phyloP scores from a whole-genome alignment of 2,329 filamentous ascomycete genomes.

The Ceratocystis diversiconidia region DNA sequence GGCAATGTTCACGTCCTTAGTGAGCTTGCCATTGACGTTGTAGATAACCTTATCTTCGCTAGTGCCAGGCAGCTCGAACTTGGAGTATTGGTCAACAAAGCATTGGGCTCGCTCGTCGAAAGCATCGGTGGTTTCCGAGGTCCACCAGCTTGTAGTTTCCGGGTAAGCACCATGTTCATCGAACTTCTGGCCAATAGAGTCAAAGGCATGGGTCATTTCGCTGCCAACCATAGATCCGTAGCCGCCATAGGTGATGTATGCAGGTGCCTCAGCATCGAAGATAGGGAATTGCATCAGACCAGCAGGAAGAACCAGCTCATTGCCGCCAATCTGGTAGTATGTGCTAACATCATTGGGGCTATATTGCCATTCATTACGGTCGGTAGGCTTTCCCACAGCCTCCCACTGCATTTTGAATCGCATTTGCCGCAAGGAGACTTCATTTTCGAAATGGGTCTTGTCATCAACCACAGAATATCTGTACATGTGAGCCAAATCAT shows the following conservation, averaged over 20 bases:
- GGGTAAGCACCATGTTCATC: constrained; percentile 33
- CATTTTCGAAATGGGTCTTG: constrained; percentile 43
- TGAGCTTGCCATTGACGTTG: too few species aligned
- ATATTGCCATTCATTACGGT: constrained; percentile 47
- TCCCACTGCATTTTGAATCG: constrained; percentile 38
- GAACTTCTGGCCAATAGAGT: constrained; percentile 49
- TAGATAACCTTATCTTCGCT: too few species aligned
- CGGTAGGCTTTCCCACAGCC: constrained; percentile 43
- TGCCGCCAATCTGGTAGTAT: constrained; percentile 48
- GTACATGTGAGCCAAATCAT: constrained; percentile 45
- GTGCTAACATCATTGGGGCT: constrained; percentile 49
- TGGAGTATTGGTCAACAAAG: constrained; percentile 51
- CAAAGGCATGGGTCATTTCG: constrained; percentile 57
- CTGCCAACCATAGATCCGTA: constrained; percentile 55
- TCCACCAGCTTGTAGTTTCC: constrained; percentile 56
- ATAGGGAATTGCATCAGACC: constrained; percentile 56
- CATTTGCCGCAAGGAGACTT: constrained; percentile 35
- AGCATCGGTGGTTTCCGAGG: constrained; percentile 39
- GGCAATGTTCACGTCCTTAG: too few species aligned
- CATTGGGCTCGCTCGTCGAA: constrained; percentile 48
- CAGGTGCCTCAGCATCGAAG: constrained; percentile 47
- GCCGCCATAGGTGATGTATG: constrained; percentile 54
- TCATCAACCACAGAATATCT: constrained; percentile 35
- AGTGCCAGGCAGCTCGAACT: neutral
- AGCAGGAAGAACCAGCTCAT: constrained; percentile 55